These are phyloP conservation scores for Rubroshorea leprosula DNA, from an alignment of 345 rosid species.

Conservation along the genomic window DNA sequence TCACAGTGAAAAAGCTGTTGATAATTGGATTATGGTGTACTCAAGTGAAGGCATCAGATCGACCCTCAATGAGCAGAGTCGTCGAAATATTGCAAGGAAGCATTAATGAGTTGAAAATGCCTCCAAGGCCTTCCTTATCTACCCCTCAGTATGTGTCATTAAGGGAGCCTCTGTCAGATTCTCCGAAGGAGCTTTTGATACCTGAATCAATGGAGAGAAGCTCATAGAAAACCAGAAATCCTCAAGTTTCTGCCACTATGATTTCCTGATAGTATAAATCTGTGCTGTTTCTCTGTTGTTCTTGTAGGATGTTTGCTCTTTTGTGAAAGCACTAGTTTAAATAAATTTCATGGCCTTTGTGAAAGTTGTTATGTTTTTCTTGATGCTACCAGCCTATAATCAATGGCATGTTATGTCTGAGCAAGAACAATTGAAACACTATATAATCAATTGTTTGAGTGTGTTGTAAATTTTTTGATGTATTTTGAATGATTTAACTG, in stretches of 20 bases:
- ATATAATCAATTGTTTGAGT: too few species aligned
- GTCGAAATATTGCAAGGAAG: conserved; percentile 30
- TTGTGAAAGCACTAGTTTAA: too few species aligned
- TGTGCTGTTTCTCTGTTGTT: too few species aligned
- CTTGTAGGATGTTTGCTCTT: too few species aligned
- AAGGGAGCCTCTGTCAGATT: not conserved
- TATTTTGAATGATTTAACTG: too few species aligned
- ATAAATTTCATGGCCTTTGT: too few species aligned
- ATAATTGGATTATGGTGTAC: conserved; percentile 39
- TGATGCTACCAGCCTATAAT: too few species aligned
- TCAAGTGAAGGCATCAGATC: conserved; percentile 25
- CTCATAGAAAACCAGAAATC: not conserved
- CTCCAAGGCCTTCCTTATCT: conserved; percentile 26
- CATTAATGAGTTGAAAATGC: conserved; percentile 23
- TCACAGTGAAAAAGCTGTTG: conserved; percentile 18
- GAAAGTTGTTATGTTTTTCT: too few species aligned
- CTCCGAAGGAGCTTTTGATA: not conserved
- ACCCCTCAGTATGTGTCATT: conserved; percentile 4
- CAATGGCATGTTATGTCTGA: too few species aligned
- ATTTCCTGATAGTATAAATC: not conserved
- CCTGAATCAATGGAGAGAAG: conserved; percentile 14
- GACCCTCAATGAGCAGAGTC: conserved; percentile 32
- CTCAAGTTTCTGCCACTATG: not conserved
- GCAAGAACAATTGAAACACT: too few species aligned
- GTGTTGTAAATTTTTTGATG: too few species aligned